Base-by-base conservation (phyloP, 2,329 filamentous ascomycete species). In the Colletotrichum somersetense region DNA sequence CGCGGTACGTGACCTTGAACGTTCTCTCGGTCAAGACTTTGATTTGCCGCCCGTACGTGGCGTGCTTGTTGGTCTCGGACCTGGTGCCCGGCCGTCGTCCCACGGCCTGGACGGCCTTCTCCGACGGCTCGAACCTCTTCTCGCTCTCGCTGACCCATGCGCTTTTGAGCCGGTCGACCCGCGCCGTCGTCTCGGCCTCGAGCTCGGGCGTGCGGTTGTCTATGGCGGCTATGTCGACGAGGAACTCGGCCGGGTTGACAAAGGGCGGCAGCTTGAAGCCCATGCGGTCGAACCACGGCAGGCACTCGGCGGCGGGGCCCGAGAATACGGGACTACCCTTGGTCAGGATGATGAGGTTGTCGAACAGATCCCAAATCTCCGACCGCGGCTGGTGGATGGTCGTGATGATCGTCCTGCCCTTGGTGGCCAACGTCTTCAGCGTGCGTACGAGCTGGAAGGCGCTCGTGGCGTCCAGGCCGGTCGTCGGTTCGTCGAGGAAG, bases 401-500 rank as follows among this genome's bases (percentile, higher is more conserved):
- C 0, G 91, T 91, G 18, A 95, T 88, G 66, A 95, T 85, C 0
- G 92, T 95, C 33, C 92, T 84, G 0, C 92, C 92, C 77, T 91
- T 91, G 46, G 84, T 84, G 0, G 92, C 91, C 2, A 95, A 83
- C 10, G 82, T 84, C 77, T 94, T 93, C 11, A 95, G 80, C 0
- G 92, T 94, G 42, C 89, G 85, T 0, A 95, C 85, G 0, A 95
- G 86, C 75, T 94, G 92, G 75, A 90, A 93, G 0, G 93, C 93
- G 77, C 91, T 94, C 1, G 92, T 93, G 0, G 92, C 92, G 81
- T 95, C 93, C 10, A 95, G 84, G 0, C 92, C 92, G 1, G 92
- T 95, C 0, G 93, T 95, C 0, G 93, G 92, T 76, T 95, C 93
- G 76, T 96, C 93, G 30, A 94, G 86, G 79, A 94, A 95, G 8